Conservation (phyloP, 805 yeast species). For the Hyphopichia homilentoma region DNA sequence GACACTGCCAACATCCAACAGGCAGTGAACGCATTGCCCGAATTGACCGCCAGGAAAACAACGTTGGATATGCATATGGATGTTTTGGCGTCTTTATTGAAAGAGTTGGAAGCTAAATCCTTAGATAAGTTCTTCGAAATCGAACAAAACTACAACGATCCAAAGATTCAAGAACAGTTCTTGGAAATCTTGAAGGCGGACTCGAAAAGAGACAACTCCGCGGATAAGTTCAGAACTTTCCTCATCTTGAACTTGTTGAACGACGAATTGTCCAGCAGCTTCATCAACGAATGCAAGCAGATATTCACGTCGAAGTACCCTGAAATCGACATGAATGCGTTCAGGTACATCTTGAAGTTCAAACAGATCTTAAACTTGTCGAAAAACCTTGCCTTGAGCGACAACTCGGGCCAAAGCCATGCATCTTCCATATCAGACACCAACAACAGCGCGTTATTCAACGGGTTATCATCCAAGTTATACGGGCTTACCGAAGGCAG, state of each 20-base stretch:
- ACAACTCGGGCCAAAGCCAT: constrained; percentile 8
- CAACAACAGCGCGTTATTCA: constrained; percentile 56
- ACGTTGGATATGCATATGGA: constrained; percentile 97
- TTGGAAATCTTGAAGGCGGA: constrained; percentile 51
- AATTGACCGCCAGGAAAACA: constrained; percentile 80
- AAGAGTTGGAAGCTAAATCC: constrained; percentile 80
- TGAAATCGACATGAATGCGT: constrained; percentile 53
- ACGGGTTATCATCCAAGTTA: constrained; percentile 70
- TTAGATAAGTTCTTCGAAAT: constrained; percentile 91
- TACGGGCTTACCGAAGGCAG: constrained; percentile 82
- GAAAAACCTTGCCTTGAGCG: constrained; percentile 14
- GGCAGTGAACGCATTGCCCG: constrained; percentile 91
- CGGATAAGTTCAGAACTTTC: constrained; percentile 86
- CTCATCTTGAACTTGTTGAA: constrained; percentile 64
- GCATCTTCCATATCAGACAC: constrained; percentile 27
- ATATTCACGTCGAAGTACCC: constrained; percentile 52
- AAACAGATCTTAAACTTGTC: constrained; percentile 51
- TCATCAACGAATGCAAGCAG: constrained; percentile 54
- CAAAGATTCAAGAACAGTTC: constrained; percentile 55
- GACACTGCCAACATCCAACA: constrained; percentile 71
- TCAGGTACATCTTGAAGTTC: constrained; percentile 72
- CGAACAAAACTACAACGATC: constrained; percentile 75
- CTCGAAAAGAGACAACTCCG: constrained; percentile 55
- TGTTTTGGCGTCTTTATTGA: constrained; percentile 77
- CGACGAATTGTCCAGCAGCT: constrained; percentile 30